Evolutionary conservation across 805 yeast species (phyloP), one percentile per base, ranked within the genome.

Genomic region (Myxozyma neotropica): DNA sequence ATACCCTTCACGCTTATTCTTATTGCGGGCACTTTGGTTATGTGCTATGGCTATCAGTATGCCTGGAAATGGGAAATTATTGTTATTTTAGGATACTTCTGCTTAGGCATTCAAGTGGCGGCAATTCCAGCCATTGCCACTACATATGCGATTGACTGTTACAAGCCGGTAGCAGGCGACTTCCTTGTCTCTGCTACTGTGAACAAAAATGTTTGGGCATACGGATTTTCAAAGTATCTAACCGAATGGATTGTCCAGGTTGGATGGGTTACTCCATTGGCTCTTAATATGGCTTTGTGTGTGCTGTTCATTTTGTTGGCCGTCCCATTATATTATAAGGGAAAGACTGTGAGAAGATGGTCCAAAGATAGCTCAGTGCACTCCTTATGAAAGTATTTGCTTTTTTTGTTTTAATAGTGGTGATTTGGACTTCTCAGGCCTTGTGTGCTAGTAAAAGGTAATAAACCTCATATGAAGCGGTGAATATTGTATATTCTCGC

Each of bases 91-190:
- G 53, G 53, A n/a, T 49, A 8, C 38, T n/a, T n/a, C 21, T 35
- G 8, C 46, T 19, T 39, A 8, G 53, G 53, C 4, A 17, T 39
- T 1, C 53, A 49, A 39, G 36, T 24, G 36, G 45, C 53, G 2
- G 35, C 53, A 13, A 10, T 49, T 7, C 53, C 53, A 13, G 46
- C 46, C 12, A 49, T 49, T 24, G 53, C 46, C 8, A 13, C 27
- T 6, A 49, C 53, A 2, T 49, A 49, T 23, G 53, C 46, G 17
- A 29, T 39, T 15, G 53, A 49, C 36, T 8, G 38, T n/a, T 49
- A 49, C 45, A 49, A 49, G 27, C 53, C 53, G 3, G 53, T 39
- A 1, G 46, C 53, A 38, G 53, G 53, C 4, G 46, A 38, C 7
- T 15, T 49, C 17, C 40, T 49, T 15, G 23, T 49, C 8, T n/a